phyloP scores from a whole-genome alignment of 225 moss, liverwort and hornwort species.

The Marchantia paleacea region DNA sequence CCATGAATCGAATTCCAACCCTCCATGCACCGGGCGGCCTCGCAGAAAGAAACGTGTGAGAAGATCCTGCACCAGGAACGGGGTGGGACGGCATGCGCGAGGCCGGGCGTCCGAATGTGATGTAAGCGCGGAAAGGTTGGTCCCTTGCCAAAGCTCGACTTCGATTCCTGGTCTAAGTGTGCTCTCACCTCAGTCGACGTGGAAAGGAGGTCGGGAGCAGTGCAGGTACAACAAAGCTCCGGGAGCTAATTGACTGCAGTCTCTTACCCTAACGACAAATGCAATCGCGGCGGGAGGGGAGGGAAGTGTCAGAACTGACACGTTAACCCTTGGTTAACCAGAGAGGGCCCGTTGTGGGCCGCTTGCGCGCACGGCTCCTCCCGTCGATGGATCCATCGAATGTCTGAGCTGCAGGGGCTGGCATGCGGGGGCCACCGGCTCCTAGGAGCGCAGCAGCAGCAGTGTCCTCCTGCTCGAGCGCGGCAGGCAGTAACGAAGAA shows the following conservation, averaged over 20 bases:
- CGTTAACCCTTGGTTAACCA: slow-evolving; percentile 7
- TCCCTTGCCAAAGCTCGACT: too few relatives aligned
- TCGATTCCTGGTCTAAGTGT: too few relatives aligned
- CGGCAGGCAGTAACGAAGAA: background rate
- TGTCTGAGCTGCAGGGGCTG: background rate
- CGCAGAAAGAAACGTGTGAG: too few relatives aligned
- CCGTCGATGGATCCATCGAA: slow-evolving; percentile 1
- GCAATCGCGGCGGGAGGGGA: background rate
- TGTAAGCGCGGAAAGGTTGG: too few relatives aligned
- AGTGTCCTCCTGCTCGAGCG: background rate
- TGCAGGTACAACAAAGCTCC: background rate
- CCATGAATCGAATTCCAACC: too few relatives aligned
- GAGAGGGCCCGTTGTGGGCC: background rate
- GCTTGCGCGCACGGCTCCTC: background rate
- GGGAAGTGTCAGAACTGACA: slow-evolving; percentile 15
- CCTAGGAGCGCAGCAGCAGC: too few relatives aligned
- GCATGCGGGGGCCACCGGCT: too few relatives aligned
- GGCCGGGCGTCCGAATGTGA: too few relatives aligned
- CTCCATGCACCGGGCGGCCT: too few relatives aligned
- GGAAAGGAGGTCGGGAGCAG: background rate
- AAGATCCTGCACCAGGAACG: too few relatives aligned
- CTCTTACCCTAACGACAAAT: background rate
- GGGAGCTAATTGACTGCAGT: slow-evolving; percentile 2
- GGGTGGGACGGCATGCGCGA: too few relatives aligned
- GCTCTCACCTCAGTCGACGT: background rate